Conservation (phyloP, 2,329 filamentous ascomycete species). For the Calonectria fujianensis region DNA sequence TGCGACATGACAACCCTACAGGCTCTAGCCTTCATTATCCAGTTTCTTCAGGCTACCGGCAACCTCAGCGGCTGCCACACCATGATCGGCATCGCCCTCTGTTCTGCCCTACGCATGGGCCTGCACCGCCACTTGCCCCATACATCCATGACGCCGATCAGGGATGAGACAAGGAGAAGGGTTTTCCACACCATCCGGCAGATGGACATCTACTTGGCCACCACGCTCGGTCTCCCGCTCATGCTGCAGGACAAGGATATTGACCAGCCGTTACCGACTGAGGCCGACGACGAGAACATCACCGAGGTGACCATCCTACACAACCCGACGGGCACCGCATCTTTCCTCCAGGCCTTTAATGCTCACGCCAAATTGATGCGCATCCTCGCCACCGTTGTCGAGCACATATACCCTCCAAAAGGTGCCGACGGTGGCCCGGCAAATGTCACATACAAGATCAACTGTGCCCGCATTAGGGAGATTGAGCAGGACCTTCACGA, state of each 20-base stretch:
- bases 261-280: not conserved
- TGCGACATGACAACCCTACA: conserved; percentile 6
- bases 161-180: conserved; percentile 2
- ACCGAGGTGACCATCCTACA: not conserved
- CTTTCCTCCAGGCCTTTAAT: not conserved
- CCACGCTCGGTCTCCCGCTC: conserved; percentile 1
- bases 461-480: not conserved
- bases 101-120: not conserved
- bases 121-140: not conserved
- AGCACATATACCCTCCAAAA: conserved; percentile 3
- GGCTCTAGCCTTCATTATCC: not conserved
- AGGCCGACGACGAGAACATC: not conserved
- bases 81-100: not conserved
- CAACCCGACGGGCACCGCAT: not conserved
- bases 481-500: conserved; percentile 5
- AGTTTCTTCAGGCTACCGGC: conserved; percentile 6
- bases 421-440: not conserved
- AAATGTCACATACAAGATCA: not conserved
- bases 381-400: not conserved
- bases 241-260: not conserved
- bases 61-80: conserved; percentile 8
- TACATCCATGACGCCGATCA: conserved; percentile 10
- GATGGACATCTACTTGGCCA: conserved; percentile 1
- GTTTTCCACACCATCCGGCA: not conserved
- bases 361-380: not conserved